Percentiles rank a stretch among this genome's conserved stretches.
These are phyloP conservation scores for Gloeophyllum trabeum DNA, from an alignment of 768 basidiomycete genomes.

Conservation along the genomic window DNA sequence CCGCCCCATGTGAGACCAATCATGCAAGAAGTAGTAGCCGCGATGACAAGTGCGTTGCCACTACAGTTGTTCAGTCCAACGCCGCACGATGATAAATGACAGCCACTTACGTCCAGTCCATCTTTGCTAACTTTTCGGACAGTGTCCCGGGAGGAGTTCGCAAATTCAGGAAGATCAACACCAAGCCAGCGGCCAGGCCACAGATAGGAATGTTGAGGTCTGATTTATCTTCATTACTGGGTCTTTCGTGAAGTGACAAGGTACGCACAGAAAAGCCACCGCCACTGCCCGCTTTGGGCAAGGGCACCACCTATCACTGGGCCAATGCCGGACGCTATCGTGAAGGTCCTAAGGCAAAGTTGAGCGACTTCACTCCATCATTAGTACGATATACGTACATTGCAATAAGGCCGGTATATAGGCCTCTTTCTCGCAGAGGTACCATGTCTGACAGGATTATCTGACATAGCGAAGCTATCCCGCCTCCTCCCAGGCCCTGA, in stretches of 20 bases:
- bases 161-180: constrained; percentile 20
- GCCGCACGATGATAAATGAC: neutral
- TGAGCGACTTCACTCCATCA: constrained; percentile 8
- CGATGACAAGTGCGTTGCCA: constrained; percentile 22
- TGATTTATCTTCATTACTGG: constrained; percentile 6
- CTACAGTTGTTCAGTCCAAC: constrained; percentile 11
- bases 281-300: constrained; percentile 21
- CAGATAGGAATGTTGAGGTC: constrained; percentile 29
- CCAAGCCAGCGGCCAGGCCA: constrained; percentile 13
- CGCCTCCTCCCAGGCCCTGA: constrained; percentile 19
- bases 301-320: constrained; percentile 25
- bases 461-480: constrained; percentile 14
- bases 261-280: constrained; percentile 30
- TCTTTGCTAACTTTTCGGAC: constrained; percentile 19
- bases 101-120: constrained; percentile 26
- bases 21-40: constrained; percentile 15
- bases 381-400: constrained; percentile 10
- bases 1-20: constrained; percentile 33
- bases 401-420: constrained; percentile 17
- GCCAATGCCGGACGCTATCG: constrained; percentile 19
- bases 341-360: constrained; percentile 3
- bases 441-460: constrained; percentile 25
- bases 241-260: neutral
- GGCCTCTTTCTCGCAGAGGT: constrained; percentile 20
- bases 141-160: constrained; percentile 18